Percentiles rank a stretch among this genome's conserved stretches.
Evolutionary conservation across 2,329 filamentous ascomycete species (phyloP).

Genomic region (Dactylellina leptospora): DNA sequence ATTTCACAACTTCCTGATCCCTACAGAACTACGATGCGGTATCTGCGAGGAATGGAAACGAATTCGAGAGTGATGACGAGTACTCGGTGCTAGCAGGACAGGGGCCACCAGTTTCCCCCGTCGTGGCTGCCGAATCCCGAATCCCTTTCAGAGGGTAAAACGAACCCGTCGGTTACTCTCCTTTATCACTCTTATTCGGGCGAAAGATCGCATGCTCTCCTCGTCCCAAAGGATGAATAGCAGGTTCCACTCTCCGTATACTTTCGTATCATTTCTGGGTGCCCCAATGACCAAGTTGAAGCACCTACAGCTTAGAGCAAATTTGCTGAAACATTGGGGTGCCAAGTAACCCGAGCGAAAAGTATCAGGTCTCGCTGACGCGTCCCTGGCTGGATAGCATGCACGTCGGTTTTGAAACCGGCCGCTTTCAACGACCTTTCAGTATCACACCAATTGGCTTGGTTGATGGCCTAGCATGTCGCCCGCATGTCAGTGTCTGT

Average conservation of each 20-base stretch:
- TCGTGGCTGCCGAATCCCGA: constrained; percentile 28
- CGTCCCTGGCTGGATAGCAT: not conserved
- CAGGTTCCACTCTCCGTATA: not conserved
- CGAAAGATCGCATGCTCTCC: no score
- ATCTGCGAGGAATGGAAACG: constrained; percentile 18
- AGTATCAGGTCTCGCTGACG: constrained; percentile 3
- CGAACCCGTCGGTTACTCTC: no score
- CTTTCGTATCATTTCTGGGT: not conserved
- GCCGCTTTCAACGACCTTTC: no score
- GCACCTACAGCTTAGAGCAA: not conserved
- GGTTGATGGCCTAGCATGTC: no score
- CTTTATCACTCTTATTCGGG: no score
- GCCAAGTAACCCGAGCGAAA: not conserved
- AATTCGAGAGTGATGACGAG: constrained; percentile 42
- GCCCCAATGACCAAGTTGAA: not conserved
- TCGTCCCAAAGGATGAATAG: not conserved
- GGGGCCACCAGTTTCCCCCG: constrained; percentile 8
- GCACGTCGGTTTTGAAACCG: no score
- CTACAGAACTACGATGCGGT: no score
- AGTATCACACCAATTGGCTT: no score
- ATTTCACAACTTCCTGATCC: no score
- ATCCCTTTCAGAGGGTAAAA: no score
- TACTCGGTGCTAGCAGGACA: constrained; percentile 40
- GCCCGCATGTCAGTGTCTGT: no score
- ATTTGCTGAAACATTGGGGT: not conserved